Percentiles rank a stretch among this genome's conserved stretches.
These are phyloP conservation scores for Streptanthus diversifolius DNA, from an alignment of 345 rosid genomes.

Conservation along the genomic window DNA sequence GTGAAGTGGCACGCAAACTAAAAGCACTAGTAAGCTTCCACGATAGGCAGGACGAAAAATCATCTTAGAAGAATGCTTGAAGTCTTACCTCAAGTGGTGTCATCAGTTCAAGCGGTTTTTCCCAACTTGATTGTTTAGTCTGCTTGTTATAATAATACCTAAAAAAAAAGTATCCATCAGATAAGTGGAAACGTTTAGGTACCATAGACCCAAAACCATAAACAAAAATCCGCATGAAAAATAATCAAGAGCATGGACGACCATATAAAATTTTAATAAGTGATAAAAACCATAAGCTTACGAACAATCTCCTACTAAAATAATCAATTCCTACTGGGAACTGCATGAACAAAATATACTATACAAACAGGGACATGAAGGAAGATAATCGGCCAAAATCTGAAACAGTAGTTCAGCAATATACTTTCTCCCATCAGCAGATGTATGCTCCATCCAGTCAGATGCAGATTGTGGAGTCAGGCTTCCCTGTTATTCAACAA, in stretches of 20 bases:
- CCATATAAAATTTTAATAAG: neutral
- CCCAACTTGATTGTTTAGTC: slow-evolving; percentile 97
- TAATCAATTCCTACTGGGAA: neutral
- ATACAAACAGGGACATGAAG: slow-evolving; percentile 1
- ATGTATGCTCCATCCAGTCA: slow-evolving; percentile 95
- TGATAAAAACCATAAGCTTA: slow-evolving; percentile 11
- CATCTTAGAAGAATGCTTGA: slow-evolving; percentile 9
- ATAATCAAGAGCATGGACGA: neutral
- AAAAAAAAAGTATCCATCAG: slow-evolving; percentile 21
- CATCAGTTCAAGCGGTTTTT: slow-evolving; percentile 93
- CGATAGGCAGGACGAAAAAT: neutral
- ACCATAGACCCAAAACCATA: neutral
- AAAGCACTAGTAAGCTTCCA: neutral
- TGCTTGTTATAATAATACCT: slow-evolving; percentile 95
- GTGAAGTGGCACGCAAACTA: slow-evolving; percentile 10
- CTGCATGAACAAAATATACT: neutral
- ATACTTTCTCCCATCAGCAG: slow-evolving; percentile 89
- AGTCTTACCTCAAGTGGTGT: slow-evolving; percentile 85
- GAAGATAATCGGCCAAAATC: neutral
- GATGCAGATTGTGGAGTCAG: slow-evolving; percentile 52
- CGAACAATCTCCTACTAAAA: neutral
- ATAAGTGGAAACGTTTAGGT: neutral
- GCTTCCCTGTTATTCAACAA: slow-evolving; percentile 30
- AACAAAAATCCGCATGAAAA: neutral
- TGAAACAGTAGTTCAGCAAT: slow-evolving; percentile 17